phyloP scores from a whole-genome alignment of 306 rosid species.

The Vachellia pachyceras region DNA sequence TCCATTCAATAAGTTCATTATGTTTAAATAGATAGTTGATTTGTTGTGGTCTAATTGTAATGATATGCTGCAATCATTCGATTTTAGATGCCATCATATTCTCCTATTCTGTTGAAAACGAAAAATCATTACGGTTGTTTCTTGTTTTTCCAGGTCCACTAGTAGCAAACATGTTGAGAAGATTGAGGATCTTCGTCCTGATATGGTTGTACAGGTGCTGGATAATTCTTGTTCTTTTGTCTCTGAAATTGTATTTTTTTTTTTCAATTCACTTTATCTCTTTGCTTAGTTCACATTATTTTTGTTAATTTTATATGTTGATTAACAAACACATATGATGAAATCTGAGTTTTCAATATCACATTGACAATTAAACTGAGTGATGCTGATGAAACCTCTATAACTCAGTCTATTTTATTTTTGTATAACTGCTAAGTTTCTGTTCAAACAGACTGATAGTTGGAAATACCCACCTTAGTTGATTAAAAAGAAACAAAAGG shows the following conservation, averaged over 20 bases:
- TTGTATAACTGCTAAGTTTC: background rate
- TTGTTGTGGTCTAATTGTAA: background rate
- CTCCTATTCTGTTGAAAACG: slow-evolving; percentile 3
- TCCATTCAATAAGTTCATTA: background rate
- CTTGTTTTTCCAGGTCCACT: slow-evolving; percentile 50
- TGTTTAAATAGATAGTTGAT: background rate
- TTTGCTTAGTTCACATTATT: background rate
- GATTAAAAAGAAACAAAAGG: too few species aligned
- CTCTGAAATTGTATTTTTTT: slow-evolving; percentile 2
- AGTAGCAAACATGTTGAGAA: slow-evolving; percentile 49
- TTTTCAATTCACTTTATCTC: background rate
- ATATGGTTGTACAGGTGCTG: slow-evolving; percentile 74
- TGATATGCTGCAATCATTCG: background rate
- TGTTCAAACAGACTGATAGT: background rate
- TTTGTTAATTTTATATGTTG: background rate
- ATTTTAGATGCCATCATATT: background rate
- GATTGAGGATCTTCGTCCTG: slow-evolving; percentile 73
- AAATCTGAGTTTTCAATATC: background rate
- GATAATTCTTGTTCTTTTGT: background rate
- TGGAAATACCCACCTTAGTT: background rate
- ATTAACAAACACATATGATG: background rate
- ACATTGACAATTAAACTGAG: background rate
- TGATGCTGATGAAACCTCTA: background rate
- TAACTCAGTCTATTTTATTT: background rate
- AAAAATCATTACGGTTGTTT: background rate